Percentiles rank a stretch among this genome's conserved stretches.
phyloP scores from a whole-genome alignment of 768 basidiomycete species.

The Hortiboletus campestris region DNA sequence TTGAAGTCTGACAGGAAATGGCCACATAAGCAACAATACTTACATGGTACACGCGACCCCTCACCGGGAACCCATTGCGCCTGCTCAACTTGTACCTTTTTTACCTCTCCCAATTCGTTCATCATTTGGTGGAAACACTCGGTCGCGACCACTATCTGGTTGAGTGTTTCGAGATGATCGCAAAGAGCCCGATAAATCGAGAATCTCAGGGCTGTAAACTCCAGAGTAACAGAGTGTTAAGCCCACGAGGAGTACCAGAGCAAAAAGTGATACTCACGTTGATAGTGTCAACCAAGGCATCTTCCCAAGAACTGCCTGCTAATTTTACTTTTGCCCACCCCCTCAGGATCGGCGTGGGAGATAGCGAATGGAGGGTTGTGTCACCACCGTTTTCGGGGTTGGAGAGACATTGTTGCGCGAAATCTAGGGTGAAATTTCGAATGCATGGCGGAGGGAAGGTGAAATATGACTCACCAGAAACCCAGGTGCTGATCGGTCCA shows the following conservation, averaged over 20 bases:
- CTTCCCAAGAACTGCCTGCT: too few relatives aligned
- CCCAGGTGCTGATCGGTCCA: too few relatives aligned
- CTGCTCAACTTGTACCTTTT: neutral
- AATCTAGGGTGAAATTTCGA: neutral
- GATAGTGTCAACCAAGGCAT: neutral
- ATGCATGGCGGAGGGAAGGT: too few relatives aligned
- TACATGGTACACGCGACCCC: neutral
- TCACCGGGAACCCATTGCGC: neutral
- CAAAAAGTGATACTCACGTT: neutral
- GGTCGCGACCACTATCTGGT: too few relatives aligned
- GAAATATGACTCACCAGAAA: too few relatives aligned
- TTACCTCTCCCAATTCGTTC: neutral
- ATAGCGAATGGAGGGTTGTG: neutral
- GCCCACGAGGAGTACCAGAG: too few relatives aligned
- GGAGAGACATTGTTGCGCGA: neutral
- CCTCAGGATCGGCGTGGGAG: neutral
- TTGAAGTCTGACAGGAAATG: neutral
- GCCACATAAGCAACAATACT: neutral
- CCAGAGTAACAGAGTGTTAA: too few relatives aligned
- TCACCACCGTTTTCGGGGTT: neutral
- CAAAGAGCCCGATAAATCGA: neutral
- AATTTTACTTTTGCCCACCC: neutral
- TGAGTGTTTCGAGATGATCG: neutral
- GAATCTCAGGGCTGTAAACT: neutral
- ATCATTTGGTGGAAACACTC: too few relatives aligned